Evolutionary conservation across 352 stramenopile species (phyloP).

Genomic region (Pilasporangium apinafurcum): DNA sequence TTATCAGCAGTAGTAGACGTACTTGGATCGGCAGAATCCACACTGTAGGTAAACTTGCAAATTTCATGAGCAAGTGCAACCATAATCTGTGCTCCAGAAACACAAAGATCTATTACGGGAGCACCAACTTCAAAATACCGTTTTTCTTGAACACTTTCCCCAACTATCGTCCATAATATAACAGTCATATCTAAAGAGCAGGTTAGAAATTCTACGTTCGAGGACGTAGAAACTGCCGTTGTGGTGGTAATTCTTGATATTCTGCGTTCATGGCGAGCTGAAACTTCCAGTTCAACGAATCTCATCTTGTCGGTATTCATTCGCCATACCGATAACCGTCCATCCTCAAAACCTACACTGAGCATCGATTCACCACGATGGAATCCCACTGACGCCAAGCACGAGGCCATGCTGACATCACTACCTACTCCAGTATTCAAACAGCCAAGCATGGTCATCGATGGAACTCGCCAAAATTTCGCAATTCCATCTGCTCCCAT

Average conservation of each 20-base stretch:
- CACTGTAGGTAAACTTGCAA: conserved; percentile 12
- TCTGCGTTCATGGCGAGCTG: conserved; percentile 30
- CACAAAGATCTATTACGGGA: conserved; percentile 35
- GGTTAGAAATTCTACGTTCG: conserved; percentile 27
- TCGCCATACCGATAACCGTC: conserved; percentile 31
- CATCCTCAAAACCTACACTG: conserved; percentile 52
- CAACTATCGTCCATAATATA: conserved; percentile 39
- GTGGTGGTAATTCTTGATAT: conserved; percentile 22
- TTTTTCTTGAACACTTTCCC: conserved; percentile 27
- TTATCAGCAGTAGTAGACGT: too few species aligned
- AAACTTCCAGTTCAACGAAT: conserved; percentile 20
- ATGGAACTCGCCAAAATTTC: conserved; percentile 47
- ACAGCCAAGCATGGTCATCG: conserved; percentile 26
- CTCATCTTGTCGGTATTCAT: conserved; percentile 4
- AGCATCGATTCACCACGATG: background rate
- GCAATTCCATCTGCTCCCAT: conserved; percentile 48
- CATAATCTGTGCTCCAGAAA: conserved; percentile 18
- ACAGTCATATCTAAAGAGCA: conserved; percentile 62
- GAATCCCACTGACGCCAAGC: conserved; percentile 18
- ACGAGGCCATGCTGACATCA: conserved; percentile 25
- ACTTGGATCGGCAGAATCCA: conserved; percentile 12
- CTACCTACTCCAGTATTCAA: conserved; percentile 25
- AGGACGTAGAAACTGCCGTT: too few species aligned
- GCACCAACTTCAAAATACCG: conserved; percentile 58
- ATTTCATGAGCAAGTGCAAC: conserved; percentile 32